phyloP scores from a whole-genome alignment of 2,329 filamentous ascomycete genomes.

The Beauveria australis region DNA sequence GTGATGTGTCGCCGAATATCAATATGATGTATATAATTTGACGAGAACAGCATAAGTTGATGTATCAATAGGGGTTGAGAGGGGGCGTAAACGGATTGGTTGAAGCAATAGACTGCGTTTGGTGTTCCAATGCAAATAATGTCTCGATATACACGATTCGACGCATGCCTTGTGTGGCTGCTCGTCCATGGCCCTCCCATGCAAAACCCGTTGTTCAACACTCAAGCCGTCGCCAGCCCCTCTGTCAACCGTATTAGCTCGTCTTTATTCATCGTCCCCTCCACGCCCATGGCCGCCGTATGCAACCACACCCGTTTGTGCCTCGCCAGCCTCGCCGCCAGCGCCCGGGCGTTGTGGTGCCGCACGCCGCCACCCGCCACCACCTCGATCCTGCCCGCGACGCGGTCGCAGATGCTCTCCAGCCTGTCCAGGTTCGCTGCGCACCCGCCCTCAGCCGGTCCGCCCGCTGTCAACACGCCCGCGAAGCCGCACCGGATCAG shows the following conservation, averaged over 20 bases:
- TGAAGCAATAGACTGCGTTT: background rate
- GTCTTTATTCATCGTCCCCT: slow-evolving; percentile 17
- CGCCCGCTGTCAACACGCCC: slow-evolving; percentile 46
- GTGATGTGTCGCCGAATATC: background rate
- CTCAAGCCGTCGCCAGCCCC: background rate
- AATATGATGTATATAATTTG: slow-evolving; percentile 1
- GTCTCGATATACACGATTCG: background rate
- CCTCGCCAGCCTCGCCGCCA: slow-evolving; percentile 18
- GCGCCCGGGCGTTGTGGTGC: slow-evolving; percentile 26
- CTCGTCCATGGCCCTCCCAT: background rate
- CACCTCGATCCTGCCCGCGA: slow-evolving; percentile 31
- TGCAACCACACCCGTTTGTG: slow-evolving; percentile 35
- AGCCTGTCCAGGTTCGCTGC: slow-evolving; percentile 31
- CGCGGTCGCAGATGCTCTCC: slow-evolving; percentile 24
- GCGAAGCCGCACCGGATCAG: slow-evolving; percentile 38
- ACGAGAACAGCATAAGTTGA: background rate
- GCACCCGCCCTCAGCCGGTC: slow-evolving; percentile 27
- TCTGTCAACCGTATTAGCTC: slow-evolving; percentile 17
- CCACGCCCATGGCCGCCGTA: slow-evolving; percentile 33
- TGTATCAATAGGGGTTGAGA: slow-evolving; percentile 4
- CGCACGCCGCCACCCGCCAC: slow-evolving; percentile 46
- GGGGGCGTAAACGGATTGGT: background rate
- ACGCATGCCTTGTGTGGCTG: background rate
- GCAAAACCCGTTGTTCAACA: no score
- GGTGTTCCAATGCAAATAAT: background rate